A percentile compares a stretch with the other conserved stretches of the same genome.
phyloP scores from a whole-genome alignment of 2,329 filamentous ascomycete genomes.

The Paracoccidioides brasiliensis region DNA sequence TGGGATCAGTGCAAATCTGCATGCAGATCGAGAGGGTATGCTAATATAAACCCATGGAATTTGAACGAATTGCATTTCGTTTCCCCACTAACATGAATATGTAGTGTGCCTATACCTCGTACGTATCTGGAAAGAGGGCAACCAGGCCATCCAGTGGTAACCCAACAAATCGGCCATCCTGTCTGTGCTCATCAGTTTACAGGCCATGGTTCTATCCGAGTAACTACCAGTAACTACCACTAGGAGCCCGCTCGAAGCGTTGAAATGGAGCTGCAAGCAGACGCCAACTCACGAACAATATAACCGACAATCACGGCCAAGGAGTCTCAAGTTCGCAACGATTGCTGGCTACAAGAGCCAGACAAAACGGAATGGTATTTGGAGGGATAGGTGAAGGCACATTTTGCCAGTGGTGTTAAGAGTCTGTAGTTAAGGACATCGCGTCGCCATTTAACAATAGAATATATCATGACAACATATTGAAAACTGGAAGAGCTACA shows the following conservation, averaged over 20 bases:
- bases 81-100: slow-evolving; percentile 4
- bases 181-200: slow-evolving; percentile 43
- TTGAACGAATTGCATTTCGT: background rate
- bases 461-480: too few species aligned
- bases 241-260: slow-evolving; percentile 40
- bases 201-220: slow-evolving; percentile 44
- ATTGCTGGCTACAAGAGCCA: slow-evolving; percentile 9
- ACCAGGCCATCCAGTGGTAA: slow-evolving; percentile 32
- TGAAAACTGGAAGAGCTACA: too few species aligned
- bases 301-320: slow-evolving; percentile 14
- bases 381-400: slow-evolving; percentile 9
- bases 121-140: slow-evolving; percentile 35
- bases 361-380: slow-evolving; percentile 11
- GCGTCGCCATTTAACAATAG: too few species aligned
- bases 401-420: slow-evolving; percentile 6
- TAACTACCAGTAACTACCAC: slow-evolving; percentile 37
- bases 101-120: slow-evolving; percentile 40
- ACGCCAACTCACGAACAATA: slow-evolving; percentile 16
- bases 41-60: background rate
- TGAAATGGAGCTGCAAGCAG: slow-evolving; percentile 4
- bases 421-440: too few species aligned
- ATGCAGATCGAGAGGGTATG: slow-evolving; percentile 36
- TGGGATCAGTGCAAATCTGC: slow-evolving; percentile 42
- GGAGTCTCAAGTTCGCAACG: slow-evolving; percentile 9
- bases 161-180: slow-evolving; percentile 37